Percentiles rank a stretch among this genome's conserved stretches.
phyloP scores from a whole-genome alignment of 148 eudicot species.

The Linanthus parryae region DNA sequence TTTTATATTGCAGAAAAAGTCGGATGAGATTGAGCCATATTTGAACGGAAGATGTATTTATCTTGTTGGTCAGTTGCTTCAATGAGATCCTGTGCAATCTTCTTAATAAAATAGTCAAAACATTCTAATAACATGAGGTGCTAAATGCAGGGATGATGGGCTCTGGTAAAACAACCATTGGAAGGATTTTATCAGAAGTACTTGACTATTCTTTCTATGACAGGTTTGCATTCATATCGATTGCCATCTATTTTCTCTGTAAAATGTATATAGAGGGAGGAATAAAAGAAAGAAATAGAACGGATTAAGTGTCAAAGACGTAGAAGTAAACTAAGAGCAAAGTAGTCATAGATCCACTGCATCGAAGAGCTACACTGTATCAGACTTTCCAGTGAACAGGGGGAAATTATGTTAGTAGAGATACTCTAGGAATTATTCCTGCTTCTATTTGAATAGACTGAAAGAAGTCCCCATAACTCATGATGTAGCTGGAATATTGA shows the following conservation, averaged over 20 bases:
- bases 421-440: conserved; percentile 4
- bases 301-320: too few species aligned
- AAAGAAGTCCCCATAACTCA: neutral
- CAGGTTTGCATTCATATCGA: conserved; percentile 37
- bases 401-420: too few species aligned
- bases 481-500: neutral
- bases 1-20: conserved; percentile 54
- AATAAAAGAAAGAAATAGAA: too few species aligned
- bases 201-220: conserved; percentile 84
- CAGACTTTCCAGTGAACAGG: too few species aligned
- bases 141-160: conserved; percentile 93
- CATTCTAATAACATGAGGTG: neutral
- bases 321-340: too few species aligned
- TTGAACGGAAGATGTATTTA: conserved; percentile 71
- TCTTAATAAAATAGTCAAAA: neutral
- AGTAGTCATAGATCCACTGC: too few species aligned
- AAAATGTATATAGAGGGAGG: neutral
- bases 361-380: too few species aligned
- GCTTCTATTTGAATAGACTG: neutral
- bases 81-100: neutral
- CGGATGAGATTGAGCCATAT: conserved; percentile 54
- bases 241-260: neutral
- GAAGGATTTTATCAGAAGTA: conserved; percentile 66
- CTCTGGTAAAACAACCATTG: conserved; percentile 94
- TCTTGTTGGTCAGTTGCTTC: conserved; percentile 85